Conservation (phyloP, 176 grass and related monocot species). For the Ampelocalamus luodianensis region DNA sequence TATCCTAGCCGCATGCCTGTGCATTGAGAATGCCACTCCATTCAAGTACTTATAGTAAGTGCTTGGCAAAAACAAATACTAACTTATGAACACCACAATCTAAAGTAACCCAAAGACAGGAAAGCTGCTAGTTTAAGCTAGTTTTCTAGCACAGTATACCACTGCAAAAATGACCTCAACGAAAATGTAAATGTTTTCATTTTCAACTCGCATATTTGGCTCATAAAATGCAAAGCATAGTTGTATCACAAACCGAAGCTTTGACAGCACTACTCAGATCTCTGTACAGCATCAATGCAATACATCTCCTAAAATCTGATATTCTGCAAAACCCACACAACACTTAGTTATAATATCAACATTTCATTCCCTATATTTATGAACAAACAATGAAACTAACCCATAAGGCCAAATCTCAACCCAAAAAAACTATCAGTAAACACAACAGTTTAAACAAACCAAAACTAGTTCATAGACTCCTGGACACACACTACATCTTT, state of each 20-base stretch:
- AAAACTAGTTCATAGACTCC: conserved; percentile 10
- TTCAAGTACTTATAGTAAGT: background rate
- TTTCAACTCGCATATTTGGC: background rate
- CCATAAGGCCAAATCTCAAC: background rate
- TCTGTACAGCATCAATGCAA: background rate
- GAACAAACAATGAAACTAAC: conserved; percentile 7
- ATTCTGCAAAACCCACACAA: conserved; percentile 10
- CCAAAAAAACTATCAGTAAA: background rate
- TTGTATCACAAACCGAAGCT: background rate
- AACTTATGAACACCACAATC: background rate
- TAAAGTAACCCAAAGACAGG: background rate
- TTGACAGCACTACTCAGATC: background rate
- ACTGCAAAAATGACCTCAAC: background rate
- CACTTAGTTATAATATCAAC: background rate
- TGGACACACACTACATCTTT: background rate
- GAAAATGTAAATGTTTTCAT: background rate
- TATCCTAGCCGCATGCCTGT: background rate
- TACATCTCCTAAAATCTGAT: background rate
- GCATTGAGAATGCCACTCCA: conserved; percentile 7
- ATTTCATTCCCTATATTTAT: background rate
- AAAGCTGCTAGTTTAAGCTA: conserved; percentile 2
- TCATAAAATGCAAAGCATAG: background rate
- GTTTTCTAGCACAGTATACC: background rate
- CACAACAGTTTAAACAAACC: background rate
- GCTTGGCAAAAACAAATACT: conserved; percentile 14